A percentile compares a stretch with the other conserved stretches of the same genome.
Evolutionary conservation across 2,329 filamentous ascomycete genomes (phyloP).

Genomic region (Ophiostoma quercus): DNA sequence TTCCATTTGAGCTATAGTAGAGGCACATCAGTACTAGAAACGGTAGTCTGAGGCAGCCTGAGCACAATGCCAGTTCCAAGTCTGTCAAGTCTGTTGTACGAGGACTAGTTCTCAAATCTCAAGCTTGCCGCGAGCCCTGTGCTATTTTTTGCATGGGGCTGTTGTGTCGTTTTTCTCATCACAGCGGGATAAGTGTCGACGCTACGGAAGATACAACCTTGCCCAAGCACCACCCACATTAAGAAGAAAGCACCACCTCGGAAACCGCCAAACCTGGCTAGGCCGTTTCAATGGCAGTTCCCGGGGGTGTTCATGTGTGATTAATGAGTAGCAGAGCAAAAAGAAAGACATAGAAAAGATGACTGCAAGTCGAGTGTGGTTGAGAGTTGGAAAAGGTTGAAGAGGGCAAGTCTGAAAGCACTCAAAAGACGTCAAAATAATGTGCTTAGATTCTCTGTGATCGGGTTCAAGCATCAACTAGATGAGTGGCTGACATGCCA

Average conservation of each 20-base stretch:
- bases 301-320: not conserved
- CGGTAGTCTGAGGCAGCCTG: not conserved
- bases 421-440: not conserved
- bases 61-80: not conserved
- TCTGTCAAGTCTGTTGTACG: not conserved
- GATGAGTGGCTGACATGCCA: not conserved
- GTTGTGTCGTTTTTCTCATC: not conserved
- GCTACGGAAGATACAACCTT: constrained; percentile 8
- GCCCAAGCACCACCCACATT: constrained; percentile 11
- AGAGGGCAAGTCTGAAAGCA: not conserved
- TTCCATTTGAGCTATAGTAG: not conserved
- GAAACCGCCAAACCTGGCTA: constrained; percentile 7
- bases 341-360: not conserved
- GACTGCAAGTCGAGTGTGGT: not conserved
- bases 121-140: constrained; percentile 14
- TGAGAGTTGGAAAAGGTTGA: not conserved
- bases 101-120: not conserved
- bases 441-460: not conserved
- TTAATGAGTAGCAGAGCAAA: not conserved
- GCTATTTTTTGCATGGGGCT: not conserved
- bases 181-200: constrained; percentile 8
- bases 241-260: not conserved
- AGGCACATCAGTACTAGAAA: not conserved
- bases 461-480: not conserved
- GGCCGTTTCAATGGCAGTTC: not conserved